Base-by-base conservation (phyloP, 208 protist genomes). In the Trypanosoma boissoni region DNA sequence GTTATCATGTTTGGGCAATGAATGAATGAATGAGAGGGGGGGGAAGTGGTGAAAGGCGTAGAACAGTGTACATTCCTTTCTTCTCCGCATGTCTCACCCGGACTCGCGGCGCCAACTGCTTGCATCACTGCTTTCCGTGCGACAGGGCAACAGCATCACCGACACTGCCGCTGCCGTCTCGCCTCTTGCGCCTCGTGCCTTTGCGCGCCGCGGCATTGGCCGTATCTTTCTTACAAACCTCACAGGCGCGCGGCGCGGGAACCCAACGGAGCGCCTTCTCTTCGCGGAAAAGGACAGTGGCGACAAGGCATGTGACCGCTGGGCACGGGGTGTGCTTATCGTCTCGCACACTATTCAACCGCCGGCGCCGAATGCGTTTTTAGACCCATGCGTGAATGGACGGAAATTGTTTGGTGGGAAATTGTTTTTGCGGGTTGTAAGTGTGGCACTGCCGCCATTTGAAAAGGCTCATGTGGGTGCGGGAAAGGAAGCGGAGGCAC, bases 291-390 rank as follows among this genome's bases (percentile, higher is more conserved):
- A 26, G 23, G 32, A 31, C 21, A 24, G 36, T 18, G 2, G 2
- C 24, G 43, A 23, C 24, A 43, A 5, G 10, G 32, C 32, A 8
- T 28, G 41, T n/a, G 29, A 62, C 59, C 58, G 67, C 14, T 67
- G 58, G 59, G 50, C 66, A 14, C 67, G 67, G 29, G 67, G 59
- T 10, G 58, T 73, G 12, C 44, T 73, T 29, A 66, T 67, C 41
- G 44, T 42, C 2, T 73, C 67, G 0, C 8, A 26, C 10, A 54
- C 42, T 1, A 42, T 66, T 29, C 45, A 20, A 7, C 49, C 51
- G 3, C 67, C 67, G 18, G 10, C 49, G 29, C 44, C 59, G 12
- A 37, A 24, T 3, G 18, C 24, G 3, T 73, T 73, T 36, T 37
- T 62, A 24, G 31, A 66, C 23, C 50, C 21, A 24, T 5, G 31